A percentile compares a stretch with the other conserved stretches of the same genome.
Evolutionary conservation across 2,329 filamentous ascomycete genomes (phyloP).

Genomic region (Exophiala mesophila): DNA sequence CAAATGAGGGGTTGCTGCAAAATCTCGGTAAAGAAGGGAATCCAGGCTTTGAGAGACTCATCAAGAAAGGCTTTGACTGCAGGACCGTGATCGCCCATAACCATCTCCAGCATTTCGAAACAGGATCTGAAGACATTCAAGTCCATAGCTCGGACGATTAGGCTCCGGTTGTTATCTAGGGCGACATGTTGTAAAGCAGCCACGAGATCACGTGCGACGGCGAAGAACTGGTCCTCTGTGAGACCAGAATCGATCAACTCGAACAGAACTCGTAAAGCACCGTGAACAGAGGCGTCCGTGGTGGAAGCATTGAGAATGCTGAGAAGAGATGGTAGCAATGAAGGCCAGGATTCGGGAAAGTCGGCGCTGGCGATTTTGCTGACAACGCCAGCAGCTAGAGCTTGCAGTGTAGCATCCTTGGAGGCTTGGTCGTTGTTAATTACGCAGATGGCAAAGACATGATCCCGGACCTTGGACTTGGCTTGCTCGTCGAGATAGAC

Average conservation of each 20-base stretch:
- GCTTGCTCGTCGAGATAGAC: conserved; percentile 67
- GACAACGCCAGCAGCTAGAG: conserved; percentile 69
- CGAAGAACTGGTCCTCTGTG: conserved; percentile 92
- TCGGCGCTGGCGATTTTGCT: conserved; percentile 92
- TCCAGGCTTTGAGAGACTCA: conserved; percentile 76
- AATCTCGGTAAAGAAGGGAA: conserved; percentile 77
- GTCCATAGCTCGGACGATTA: conserved; percentile 73
- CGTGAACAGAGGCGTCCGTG: conserved; percentile 75
- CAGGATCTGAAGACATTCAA: conserved; percentile 86
- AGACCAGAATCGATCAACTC: conserved; percentile 92
- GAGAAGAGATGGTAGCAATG: conserved; percentile 74
- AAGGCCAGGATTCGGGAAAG: conserved; percentile 94
- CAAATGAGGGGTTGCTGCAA: conserved; percentile 68
- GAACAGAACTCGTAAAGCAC: conserved; percentile 77
- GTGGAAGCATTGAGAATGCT: conserved; percentile 66
- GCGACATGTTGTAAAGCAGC: conserved; percentile 79
- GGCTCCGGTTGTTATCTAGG: conserved; percentile 66
- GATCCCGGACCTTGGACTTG: conserved; percentile 67
- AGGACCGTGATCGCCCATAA: conserved; percentile 84
- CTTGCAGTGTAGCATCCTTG: conserved; percentile 19
- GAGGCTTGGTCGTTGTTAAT: conserved; percentile 48
- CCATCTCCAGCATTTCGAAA: conserved; percentile 94
- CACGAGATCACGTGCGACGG: conserved; percentile 78
- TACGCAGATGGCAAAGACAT: conserved; percentile 72
- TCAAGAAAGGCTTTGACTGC: conserved; percentile 87